Evolutionary conservation across 2,329 filamentous ascomycete species (phyloP).

Genomic region (Talaromyces marneffei): DNA sequence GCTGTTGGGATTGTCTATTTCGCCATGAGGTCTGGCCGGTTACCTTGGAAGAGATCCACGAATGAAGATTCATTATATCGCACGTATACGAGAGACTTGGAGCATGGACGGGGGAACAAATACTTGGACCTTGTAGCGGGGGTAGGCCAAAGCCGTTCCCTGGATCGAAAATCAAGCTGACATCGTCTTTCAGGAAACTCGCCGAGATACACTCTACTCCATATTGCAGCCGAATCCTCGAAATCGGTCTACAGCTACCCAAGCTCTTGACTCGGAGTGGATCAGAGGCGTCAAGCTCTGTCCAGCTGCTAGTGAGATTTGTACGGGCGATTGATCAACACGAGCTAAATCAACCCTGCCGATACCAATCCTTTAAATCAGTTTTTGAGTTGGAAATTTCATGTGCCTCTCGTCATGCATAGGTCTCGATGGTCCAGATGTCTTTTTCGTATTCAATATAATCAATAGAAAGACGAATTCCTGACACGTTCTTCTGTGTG

Average conservation of each 20-base stretch:
- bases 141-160: neutral
- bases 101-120: constrained; percentile 20
- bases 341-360: neutral
- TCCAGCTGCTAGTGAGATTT: neutral
- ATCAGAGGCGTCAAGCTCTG: constrained; percentile 14
- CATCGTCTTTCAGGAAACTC: constrained; percentile 13
- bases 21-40: constrained; percentile 21
- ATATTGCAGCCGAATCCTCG: constrained; percentile 24
- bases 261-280: constrained; percentile 25
- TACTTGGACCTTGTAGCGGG: neutral
- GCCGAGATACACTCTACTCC: constrained; percentile 26
- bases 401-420: neutral
- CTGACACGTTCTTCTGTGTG: neutral
- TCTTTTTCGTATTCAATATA: neutral
- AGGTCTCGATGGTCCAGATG: no score
- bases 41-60: constrained; percentile 24
- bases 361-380: neutral
- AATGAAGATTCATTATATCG: constrained; percentile 24
- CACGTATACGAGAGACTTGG: constrained; percentile 25
- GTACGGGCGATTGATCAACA: neutral
- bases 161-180: neutral
- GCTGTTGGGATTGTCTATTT: constrained; percentile 27
- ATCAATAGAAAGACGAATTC: neutral
- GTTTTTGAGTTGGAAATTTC: neutral
- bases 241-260: constrained; percentile 21